Evolutionary conservation across 2,329 filamentous ascomycete genomes (phyloP), one percentile per base, ranked within the genome.

Genomic region (Hortaea werneckii): DNA sequence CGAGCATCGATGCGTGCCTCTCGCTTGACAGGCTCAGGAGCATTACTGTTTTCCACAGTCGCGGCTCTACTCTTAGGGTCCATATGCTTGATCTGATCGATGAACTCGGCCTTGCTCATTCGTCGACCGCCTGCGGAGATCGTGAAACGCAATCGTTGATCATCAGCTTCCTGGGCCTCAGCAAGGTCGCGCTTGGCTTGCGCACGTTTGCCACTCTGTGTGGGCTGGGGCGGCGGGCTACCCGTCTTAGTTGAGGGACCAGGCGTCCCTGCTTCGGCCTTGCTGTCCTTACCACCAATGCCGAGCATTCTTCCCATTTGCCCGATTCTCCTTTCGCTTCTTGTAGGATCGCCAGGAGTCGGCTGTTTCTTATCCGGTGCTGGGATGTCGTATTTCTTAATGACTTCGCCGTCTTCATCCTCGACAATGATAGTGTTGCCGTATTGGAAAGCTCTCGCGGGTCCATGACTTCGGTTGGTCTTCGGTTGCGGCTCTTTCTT

Each of bases 361-460:
- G 45, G 44, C 12, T 50, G 42, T 51, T 74, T 78, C 27, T 59
- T 54, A 4, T 54, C 53, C 2, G 77, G 65, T 0, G 74, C 68
- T 1, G 83, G 82, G 28, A 90, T 75, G 52, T 89, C 82, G 60
- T 88, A 89, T 46, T 85, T 82, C 69, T 89, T 89, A 61, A 94
- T 77, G 29, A 94, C 87, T 62, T 94, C 87, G 38, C 86, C 86
- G 55, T 89, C 82, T 63, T 85, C 83, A 51, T 94, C 85, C 67
- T 94, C 86, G 11, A 94, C 84, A 60, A 94, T 90, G 53, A 94
- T 87, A 70, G 86, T 89, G 61, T 87, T 89, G 51, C 87, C 87
- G 58, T 87, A 90, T 54, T 89, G 85, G 61, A 89, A 94, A 5
- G 86, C 86, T 41, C 83, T 73, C n/a, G 87, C 87, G 9, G 85